Evolutionary conservation across 1,139 yeast species (phyloP).

Genomic region (Saccharomyces hybrid): DNA sequence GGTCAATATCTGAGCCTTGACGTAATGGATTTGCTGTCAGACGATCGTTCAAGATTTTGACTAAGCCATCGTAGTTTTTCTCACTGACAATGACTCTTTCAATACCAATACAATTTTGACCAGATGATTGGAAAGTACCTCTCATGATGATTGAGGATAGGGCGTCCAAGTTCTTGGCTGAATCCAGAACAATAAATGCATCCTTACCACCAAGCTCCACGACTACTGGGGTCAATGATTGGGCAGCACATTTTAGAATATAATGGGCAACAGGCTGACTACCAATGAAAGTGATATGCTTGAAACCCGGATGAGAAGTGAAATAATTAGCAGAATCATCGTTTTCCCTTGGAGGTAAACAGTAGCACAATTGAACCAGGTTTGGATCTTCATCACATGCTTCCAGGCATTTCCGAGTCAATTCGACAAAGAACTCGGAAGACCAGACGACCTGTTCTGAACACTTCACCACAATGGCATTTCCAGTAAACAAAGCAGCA

Average conservation of each 20-base stretch:
- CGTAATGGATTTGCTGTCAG: slow-evolving; percentile 48
- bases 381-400: slow-evolving; percentile 72
- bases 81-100: slow-evolving; percentile 83
- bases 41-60: slow-evolving; percentile 48
- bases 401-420: slow-evolving; percentile 64
- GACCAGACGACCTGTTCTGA: slow-evolving; percentile 96
- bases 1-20: slow-evolving; percentile 86
- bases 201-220: slow-evolving; percentile 96
- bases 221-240: slow-evolving; percentile 81
- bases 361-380: slow-evolving; percentile 68
- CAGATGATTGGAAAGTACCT: slow-evolving; percentile 94
- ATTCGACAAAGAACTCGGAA: slow-evolving; percentile 62
- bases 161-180: slow-evolving; percentile 47
- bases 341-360: slow-evolving; percentile 53
- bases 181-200: slow-evolving; percentile 77
- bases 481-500: slow-evolving; percentile 83
- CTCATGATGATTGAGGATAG: slow-evolving; percentile 80
- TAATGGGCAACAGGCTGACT: slow-evolving; percentile 89
- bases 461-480: slow-evolving; percentile 84
- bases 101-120: slow-evolving; percentile 95
- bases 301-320: slow-evolving; percentile 71
- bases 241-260: slow-evolving; percentile 75
- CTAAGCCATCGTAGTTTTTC: slow-evolving; percentile 54
- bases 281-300: slow-evolving; percentile 90
- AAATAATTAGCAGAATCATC: slow-evolving; percentile 73